Evolutionary conservation across 176 grass and related monocot species (phyloP).

Genomic region (Oryza longistaminata): DNA sequence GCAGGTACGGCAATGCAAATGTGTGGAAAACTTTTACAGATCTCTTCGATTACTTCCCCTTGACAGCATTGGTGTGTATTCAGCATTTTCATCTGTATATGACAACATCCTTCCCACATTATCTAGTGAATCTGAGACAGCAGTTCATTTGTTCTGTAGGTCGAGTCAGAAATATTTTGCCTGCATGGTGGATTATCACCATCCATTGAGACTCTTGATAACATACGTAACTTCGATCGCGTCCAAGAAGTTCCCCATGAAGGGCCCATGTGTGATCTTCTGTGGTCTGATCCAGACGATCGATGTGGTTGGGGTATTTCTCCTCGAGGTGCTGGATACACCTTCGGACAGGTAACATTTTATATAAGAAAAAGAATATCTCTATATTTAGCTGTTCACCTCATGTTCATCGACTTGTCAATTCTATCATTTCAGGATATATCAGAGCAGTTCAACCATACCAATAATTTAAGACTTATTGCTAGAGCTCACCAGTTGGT

Average conservation of each 20-base stretch:
- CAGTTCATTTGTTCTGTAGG: slow-evolving; percentile 42
- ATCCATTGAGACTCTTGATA: slow-evolving; percentile 92
- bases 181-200: slow-evolving; percentile 93
- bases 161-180: slow-evolving; percentile 98
- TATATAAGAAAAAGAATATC: neutral
- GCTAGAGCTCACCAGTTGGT: slow-evolving; percentile 97
- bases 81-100: slow-evolving; percentile 14
- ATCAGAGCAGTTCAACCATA: slow-evolving; percentile 98
- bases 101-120: neutral
- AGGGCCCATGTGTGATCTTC: slow-evolving; percentile 98
- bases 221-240: slow-evolving; percentile 90
- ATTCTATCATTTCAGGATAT: slow-evolving; percentile 70
- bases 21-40: slow-evolving; percentile 99
- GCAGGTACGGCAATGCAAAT: slow-evolving; percentile 93
- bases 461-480: slow-evolving; percentile 88
- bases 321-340: slow-evolving; percentile 95
- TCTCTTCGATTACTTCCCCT: slow-evolving; percentile 93
- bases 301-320: slow-evolving; percentile 98
- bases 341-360: slow-evolving; percentile 82
- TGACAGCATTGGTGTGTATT: slow-evolving; percentile 85
- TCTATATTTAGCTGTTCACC: neutral
- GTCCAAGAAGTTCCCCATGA: slow-evolving; percentile 98
- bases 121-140: slow-evolving; percentile 10
- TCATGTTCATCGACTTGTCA: slow-evolving; percentile 30
- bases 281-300: slow-evolving; percentile 97